Evolutionary conservation across 352 stramenopile genomes (phyloP).

Genomic region (Globisporangium sylvaticum): DNA sequence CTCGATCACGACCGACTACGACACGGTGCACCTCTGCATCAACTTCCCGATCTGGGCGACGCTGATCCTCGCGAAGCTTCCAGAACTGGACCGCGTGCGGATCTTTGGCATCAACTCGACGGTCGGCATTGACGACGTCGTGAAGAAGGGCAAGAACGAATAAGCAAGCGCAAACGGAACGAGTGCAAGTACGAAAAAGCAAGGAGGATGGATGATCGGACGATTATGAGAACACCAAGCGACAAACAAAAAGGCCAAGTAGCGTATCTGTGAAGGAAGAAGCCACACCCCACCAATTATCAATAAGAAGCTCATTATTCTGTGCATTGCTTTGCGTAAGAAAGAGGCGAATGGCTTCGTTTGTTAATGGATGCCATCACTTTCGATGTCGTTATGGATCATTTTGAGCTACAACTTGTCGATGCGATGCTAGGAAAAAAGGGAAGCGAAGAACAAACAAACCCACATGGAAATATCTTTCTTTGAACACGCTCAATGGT

Average conservation of each 20-base stretch:
- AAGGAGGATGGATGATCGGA: not conserved
- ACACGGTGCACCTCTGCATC: slow-evolving; percentile 76
- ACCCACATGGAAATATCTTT: not conserved
- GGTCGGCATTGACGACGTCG: slow-evolving; percentile 91
- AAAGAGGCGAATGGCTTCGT: not conserved
- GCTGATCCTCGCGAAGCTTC: slow-evolving; percentile 91
- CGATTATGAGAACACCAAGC: not conserved
- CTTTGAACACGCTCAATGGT: slow-evolving; percentile 5
- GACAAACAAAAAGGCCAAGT: not conserved
- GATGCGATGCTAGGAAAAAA: not conserved
- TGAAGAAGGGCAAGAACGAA: slow-evolving; percentile 45
- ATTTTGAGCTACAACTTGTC: not conserved
- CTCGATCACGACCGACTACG: slow-evolving; percentile 88
- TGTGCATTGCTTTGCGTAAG: not conserved
- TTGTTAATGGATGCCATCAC: not conserved
- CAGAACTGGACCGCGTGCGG: slow-evolving; percentile 92
- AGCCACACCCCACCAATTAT: not conserved
- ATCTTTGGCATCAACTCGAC: slow-evolving; percentile 97
- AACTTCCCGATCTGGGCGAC: slow-evolving; percentile 92
- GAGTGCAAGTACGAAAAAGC: slow-evolving; percentile 5
- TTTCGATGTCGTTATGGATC: not conserved
- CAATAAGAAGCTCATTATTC: slow-evolving; percentile 6
- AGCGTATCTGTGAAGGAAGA: not conserved
- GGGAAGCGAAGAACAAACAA: not conserved
- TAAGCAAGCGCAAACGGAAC: slow-evolving; percentile 15